A percentile compares a stretch with the other conserved stretches of the same genome.
Evolutionary conservation across 2,329 filamentous ascomycete genomes (phyloP).

Genomic region (Penicillium sp.): DNA sequence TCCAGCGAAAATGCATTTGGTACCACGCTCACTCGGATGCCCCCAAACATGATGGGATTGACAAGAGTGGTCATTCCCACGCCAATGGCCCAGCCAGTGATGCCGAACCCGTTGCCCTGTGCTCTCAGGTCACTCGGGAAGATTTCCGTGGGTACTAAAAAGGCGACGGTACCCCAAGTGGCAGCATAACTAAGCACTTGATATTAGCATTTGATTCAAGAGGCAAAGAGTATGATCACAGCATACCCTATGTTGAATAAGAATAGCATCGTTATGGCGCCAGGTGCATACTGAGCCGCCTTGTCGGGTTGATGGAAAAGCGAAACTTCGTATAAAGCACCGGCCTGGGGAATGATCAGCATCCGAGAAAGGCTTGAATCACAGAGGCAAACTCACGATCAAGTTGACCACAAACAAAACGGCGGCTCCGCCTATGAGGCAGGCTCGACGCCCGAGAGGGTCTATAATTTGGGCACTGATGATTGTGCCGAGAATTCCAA

Average conservation of each 20-base stretch:
- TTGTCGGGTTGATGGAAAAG: constrained; percentile 33
- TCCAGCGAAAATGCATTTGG: not conserved
- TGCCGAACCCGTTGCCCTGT: constrained; percentile 59
- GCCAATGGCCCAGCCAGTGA: constrained; percentile 60
- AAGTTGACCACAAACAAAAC: constrained; percentile 45
- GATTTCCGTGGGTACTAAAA: constrained; percentile 55
- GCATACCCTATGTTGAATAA: constrained; percentile 34
- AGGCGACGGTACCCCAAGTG: constrained; percentile 53
- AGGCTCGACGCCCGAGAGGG: constrained; percentile 45
- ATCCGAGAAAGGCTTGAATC: not conserved
- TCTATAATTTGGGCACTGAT: constrained; percentile 54
- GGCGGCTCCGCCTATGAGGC: constrained; percentile 42
- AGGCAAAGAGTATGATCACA: not conserved
- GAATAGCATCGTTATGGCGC: constrained; percentile 50
- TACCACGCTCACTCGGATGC: constrained; percentile 12
- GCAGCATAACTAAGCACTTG: constrained; percentile 43
- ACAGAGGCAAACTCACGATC: constrained; percentile 26
- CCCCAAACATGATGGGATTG: constrained; percentile 47
- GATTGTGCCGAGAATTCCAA: constrained; percentile 53
- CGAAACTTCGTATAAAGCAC: constrained; percentile 44
- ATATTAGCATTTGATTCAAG: not conserved
- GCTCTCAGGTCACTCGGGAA: constrained; percentile 58
- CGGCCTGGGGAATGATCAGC: constrained; percentile 29
- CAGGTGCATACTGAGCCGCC: constrained; percentile 43
- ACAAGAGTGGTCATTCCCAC: constrained; percentile 55